Conservation (phyloP, 2,329 filamentous ascomycete species). For the Cyclaneusma minus region DNA sequence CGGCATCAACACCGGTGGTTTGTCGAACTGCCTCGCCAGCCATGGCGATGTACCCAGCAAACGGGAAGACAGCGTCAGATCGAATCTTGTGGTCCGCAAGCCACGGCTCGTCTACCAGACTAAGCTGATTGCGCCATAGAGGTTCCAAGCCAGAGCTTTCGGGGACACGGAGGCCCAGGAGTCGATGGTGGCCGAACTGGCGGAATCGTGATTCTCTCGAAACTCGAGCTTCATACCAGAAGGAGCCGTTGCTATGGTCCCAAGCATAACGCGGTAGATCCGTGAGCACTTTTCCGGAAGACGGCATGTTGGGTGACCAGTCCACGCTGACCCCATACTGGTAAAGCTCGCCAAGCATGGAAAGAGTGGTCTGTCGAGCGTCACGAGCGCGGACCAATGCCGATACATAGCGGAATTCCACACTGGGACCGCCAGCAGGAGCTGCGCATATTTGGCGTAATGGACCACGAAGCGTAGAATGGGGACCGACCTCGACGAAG, state of each 20-base stretch:
- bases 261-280: conserved; percentile 35
- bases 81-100: conserved; percentile 32
- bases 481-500: conserved; percentile 19
- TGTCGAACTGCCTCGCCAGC: conserved; percentile 2
- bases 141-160: conserved; percentile 9
- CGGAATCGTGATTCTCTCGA: conserved; percentile 26
- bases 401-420: conserved; percentile 18
- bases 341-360: not conserved
- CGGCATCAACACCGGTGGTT: conserved; percentile 1
- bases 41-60: conserved; percentile 19
- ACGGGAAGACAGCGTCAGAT: conserved; percentile 29
- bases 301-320: no score
- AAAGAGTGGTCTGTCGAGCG: not conserved
- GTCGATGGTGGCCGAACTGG: conserved; percentile 29
- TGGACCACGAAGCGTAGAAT: conserved; percentile 16
- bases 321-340: no score
- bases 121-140: conserved; percentile 22
- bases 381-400: no score
- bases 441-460: conserved; percentile 17
- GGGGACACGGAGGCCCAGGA: conserved; percentile 24
- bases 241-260: conserved; percentile 31
- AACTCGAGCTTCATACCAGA: conserved; percentile 35
- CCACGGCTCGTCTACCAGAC: conserved; percentile 25
- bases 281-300: not conserved
- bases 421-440: conserved; percentile 20